These are phyloP conservation scores for Rhizopogon roseolus DNA, from an alignment of 768 basidiomycete genomes.

Conservation along the genomic window DNA sequence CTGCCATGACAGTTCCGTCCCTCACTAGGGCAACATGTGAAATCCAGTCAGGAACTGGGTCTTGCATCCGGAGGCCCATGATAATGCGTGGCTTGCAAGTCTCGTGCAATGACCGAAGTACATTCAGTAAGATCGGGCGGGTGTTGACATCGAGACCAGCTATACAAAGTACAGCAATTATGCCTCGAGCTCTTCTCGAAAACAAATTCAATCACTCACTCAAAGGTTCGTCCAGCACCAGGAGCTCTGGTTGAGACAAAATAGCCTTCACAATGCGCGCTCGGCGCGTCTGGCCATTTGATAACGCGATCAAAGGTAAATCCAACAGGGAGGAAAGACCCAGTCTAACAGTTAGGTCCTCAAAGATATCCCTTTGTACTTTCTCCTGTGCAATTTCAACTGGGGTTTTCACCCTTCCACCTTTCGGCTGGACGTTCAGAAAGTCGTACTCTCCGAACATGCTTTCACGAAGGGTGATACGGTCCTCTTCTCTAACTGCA, in stretches of 20 bases:
- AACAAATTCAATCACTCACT: conserved; percentile 42
- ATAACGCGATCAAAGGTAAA: conserved; percentile 77
- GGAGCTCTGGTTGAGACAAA: conserved; percentile 60
- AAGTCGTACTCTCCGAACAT: conserved; percentile 53
- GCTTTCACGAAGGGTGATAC: conserved; percentile 66
- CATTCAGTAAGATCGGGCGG: conserved; percentile 48
- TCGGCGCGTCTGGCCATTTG: conserved; percentile 88
- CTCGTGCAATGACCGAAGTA: conserved; percentile 52
- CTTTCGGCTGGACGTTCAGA: conserved; percentile 23
- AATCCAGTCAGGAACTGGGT: conserved; percentile 68
- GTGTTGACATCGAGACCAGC: conserved; percentile 73
- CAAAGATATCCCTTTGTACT: conserved; percentile 36
- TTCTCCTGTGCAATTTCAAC: conserved; percentile 21
- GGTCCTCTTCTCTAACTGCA: conserved; percentile 81
- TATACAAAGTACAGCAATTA: conserved; percentile 21
- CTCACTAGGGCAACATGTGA: conserved; percentile 59
- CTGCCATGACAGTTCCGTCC: conserved; percentile 45
- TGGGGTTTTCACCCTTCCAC: conserved; percentile 13
- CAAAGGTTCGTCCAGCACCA: conserved; percentile 90
- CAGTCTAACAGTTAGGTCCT: conserved; percentile 50
- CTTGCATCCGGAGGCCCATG: conserved; percentile 64
- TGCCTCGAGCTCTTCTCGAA: neutral
- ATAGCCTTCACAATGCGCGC: conserved; percentile 81
- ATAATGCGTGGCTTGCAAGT: conserved; percentile 53
- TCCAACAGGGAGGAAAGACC: conserved; percentile 64